Conservation (phyloP, 805 yeast genomes). For the Starmerella bombi region DNA sequence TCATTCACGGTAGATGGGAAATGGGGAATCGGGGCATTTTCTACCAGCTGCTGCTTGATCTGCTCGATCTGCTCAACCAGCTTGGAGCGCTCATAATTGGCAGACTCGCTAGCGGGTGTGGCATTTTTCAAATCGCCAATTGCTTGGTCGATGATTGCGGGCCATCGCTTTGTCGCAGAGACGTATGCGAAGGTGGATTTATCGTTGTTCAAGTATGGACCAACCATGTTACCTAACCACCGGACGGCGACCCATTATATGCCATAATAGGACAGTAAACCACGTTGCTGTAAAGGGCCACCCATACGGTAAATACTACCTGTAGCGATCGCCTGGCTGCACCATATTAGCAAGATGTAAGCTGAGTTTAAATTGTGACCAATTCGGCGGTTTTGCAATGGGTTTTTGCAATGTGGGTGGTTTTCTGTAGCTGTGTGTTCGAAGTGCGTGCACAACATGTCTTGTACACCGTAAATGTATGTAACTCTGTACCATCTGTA, state of each 20-base stretch:
- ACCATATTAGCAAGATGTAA: no score
- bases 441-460: no score
- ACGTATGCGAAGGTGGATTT: slow-evolving; percentile 65
- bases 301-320: no score
- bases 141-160: slow-evolving; percentile 57
- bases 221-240: slow-evolving; percentile 1
- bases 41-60: slow-evolving; percentile 29
- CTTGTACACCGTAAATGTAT: no score
- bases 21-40: slow-evolving; percentile 33
- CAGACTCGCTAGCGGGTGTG: slow-evolving; percentile 21
- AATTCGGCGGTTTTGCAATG: no score
- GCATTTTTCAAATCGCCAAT: slow-evolving; percentile 46
- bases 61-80: slow-evolving; percentile 33
- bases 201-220: slow-evolving; percentile 32
- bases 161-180: slow-evolving; percentile 78
- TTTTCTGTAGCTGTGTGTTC: no score
- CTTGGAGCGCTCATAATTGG: slow-evolving; percentile 35
- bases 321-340: no score
- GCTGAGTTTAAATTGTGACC: no score
- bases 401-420: no score
- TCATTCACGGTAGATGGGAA: slow-evolving; percentile 35
- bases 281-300: no score
- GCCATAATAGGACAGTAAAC: no score
- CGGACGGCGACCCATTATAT: background rate
- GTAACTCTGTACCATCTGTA: no score